Base-by-base conservation (phyloP, 768 basidiomycete genomes). In the Gloeophyllum trabeum region DNA sequence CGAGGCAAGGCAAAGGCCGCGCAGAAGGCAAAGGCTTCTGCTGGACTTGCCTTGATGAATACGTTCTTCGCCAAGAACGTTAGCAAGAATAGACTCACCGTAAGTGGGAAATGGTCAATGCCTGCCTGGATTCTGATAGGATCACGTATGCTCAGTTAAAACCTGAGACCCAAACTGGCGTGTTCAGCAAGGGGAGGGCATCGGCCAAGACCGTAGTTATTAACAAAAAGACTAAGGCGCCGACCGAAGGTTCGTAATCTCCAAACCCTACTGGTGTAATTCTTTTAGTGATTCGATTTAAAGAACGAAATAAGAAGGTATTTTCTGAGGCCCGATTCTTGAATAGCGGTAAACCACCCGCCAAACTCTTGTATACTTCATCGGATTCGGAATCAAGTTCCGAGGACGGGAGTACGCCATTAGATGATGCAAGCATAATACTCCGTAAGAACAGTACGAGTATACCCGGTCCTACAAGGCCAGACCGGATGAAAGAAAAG, bases 101-200 rank as follows among this genome's bases (percentile, higher is more conserved):
- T 81, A 49, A 39, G 67, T 53, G 12, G n/a, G n/a, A n/a, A n/a
- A n/a, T n/a, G n/a, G n/a, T n/a, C n/a, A n/a, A n/a, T 6, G 7
- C 10, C 26, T 24, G 37, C 23, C 12, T 7, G n/a, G 24, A 21
- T 39, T 20, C 26, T 38, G 34, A 28, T 40, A 13, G 28, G 18
- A 14, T 23, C 37, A n/a, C 34, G 20, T 46, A 24, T 48, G 24
- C 35, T 35, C 28, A 77, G 71, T 50, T 73, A 10, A 65, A 73
- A 39, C 70, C 67, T 10, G 50, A 60, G 4, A 47, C 59, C n/a
- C 61, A 52, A 41, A 49, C 66, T 21, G 81, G 81, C 1, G 74
- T 82, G 1, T 81, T 82, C 48, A 69, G 63, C 48, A 80, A 74
- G 56, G 81, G 81, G 1, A 81, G 68, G 50, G 75, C 78, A 13